Evolutionary conservation across 495 filamentous ascomycete species (phyloP).

Genomic region (Penicillium cinerascens): DNA sequence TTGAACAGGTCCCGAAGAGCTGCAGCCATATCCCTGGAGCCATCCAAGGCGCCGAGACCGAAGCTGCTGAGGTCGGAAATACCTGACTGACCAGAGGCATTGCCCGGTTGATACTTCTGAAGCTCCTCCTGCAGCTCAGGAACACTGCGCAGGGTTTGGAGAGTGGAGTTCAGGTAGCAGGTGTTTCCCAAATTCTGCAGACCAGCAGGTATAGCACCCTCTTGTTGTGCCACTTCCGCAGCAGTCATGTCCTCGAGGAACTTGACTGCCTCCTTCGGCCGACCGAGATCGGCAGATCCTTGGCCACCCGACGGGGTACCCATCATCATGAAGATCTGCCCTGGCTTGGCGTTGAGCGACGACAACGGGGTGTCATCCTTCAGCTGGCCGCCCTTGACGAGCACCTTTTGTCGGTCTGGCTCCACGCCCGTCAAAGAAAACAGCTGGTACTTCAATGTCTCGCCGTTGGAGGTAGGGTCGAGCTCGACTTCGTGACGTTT

Average conservation of each 20-base stretch:
- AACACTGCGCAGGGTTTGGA: constrained; percentile 83
- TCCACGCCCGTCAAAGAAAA: constrained; percentile 95
- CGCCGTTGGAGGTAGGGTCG: constrained; percentile 77
- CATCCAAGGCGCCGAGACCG: constrained; percentile 57
- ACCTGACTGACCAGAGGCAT: constrained; percentile 30
- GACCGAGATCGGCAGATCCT: constrained; percentile 51
- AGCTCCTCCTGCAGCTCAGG: constrained; percentile 89
- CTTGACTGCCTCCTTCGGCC: constrained; percentile 77
- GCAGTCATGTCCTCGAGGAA: constrained; percentile 98
- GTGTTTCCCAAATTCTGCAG: constrained; percentile 94
- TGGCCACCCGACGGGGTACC: constrained; percentile 72
- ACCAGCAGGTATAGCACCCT: constrained; percentile 83
- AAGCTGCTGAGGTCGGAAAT: constrained; percentile 52
- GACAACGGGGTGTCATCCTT: constrained; percentile 92
- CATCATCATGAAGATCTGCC: constrained; percentile 94
- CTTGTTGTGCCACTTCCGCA: constrained; percentile 77
- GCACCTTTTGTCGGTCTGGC: constrained; percentile 90
- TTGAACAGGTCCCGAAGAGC: constrained; percentile 86
- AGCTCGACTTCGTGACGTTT: constrained; percentile 93
- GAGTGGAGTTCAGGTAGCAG: constrained; percentile 95
- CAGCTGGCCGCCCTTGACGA: constrained; percentile 89
- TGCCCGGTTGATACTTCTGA: constrained; percentile 55
- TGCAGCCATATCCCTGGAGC: constrained; percentile 69
- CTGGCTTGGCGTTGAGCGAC: constrained; percentile 77
- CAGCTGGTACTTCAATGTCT: constrained; percentile 91